Conservation (phyloP, 352 stramenopile species). For the Phytophthora macrochlamydospora region DNA sequence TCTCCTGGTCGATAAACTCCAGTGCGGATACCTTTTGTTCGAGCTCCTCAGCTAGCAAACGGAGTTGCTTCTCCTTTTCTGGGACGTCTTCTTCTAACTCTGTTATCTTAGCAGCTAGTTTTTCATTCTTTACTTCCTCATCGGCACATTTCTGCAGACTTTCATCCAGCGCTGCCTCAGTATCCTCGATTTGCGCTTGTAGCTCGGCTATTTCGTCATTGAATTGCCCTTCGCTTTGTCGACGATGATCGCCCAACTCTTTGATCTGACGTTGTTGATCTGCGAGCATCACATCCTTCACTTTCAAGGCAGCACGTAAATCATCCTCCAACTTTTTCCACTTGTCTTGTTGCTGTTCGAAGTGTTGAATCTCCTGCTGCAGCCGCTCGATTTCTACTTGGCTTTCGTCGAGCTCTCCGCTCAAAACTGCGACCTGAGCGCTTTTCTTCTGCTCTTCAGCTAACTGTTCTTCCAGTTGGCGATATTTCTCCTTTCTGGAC, state of each 20-base stretch:
- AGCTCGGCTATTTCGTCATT: constrained; percentile 55
- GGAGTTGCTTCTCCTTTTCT: constrained; percentile 26
- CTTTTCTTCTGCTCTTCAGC: constrained; percentile 25
- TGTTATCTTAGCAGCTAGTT: constrained; percentile 21
- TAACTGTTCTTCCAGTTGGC: constrained; percentile 40
- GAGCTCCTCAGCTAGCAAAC: constrained; percentile 27
- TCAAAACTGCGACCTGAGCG: constrained; percentile 18
- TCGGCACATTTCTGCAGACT: constrained; percentile 49
- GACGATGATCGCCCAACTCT: constrained; percentile 38
- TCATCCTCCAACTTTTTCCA: constrained; percentile 61
- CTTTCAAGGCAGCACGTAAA: constrained; percentile 59
- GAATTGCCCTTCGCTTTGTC: constrained; percentile 45
- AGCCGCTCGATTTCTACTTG: constrained; percentile 22
- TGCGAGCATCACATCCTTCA: constrained; percentile 78
- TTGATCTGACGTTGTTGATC: constrained; percentile 64
- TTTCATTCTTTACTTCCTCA: constrained; percentile 41
- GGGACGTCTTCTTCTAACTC: constrained; percentile 18
- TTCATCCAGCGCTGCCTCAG: constrained; percentile 65
- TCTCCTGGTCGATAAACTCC: constrained; percentile 72
- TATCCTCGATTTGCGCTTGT: constrained; percentile 60
- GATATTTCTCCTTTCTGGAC: constrained; percentile 20
- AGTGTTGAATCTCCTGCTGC: constrained; percentile 24
- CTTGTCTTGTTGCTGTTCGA: constrained; percentile 21
- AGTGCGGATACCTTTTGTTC: constrained; percentile 58
- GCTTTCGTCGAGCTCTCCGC: constrained; percentile 30